A percentile compares a stretch with the other conserved stretches of the same genome.
Evolutionary conservation across 2,329 filamentous ascomycete species (phyloP).

Genomic region (Fusarium virguliforme): DNA sequence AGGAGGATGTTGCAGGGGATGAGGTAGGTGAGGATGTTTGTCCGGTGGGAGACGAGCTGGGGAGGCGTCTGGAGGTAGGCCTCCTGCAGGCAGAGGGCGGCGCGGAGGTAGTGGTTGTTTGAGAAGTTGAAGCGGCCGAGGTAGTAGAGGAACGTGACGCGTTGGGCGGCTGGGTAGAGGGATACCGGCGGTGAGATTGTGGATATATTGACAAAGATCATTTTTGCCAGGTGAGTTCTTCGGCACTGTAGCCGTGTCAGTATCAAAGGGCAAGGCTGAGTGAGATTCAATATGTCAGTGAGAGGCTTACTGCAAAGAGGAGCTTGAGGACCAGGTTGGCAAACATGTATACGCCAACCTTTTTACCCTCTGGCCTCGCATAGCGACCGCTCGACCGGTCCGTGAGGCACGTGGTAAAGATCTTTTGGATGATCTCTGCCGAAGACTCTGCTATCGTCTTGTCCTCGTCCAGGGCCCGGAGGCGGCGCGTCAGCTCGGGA

Average conservation of each 20-base stretch:
- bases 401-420: slow-evolving; percentile 90
- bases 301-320: slow-evolving; percentile 79
- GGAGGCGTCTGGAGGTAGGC: slow-evolving; percentile 81
- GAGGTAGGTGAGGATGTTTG: slow-evolving; percentile 86
- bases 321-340: slow-evolving; percentile 92
- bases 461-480: slow-evolving; percentile 76
- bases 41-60: slow-evolving; percentile 79
- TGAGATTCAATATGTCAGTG: too few relatives aligned
- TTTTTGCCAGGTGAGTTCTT: slow-evolving; percentile 86
- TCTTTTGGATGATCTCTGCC: slow-evolving; percentile 90
- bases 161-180: slow-evolving; percentile 87
- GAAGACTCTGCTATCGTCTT: slow-evolving; percentile 87
- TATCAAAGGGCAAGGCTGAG: background rate
- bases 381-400: slow-evolving; percentile 80
- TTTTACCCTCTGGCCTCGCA: slow-evolving; percentile 84
- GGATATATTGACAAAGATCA: slow-evolving; percentile 91
- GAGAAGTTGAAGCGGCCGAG: slow-evolving; percentile 91
- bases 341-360: slow-evolving; percentile 90
- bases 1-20: slow-evolving; percentile 87
- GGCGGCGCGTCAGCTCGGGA: slow-evolving; percentile 81
- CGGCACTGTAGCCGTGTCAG: slow-evolving; percentile 70
- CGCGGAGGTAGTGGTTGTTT: slow-evolving; percentile 85
- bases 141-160: slow-evolving; percentile 95
- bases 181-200: slow-evolving; percentile 85
- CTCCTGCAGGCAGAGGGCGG: slow-evolving; percentile 80